A percentile compares a stretch with the other conserved stretches of the same genome.
Evolutionary conservation across 164 flowering plant species (phyloP).

Genomic region (Vitis rotundifolia): DNA sequence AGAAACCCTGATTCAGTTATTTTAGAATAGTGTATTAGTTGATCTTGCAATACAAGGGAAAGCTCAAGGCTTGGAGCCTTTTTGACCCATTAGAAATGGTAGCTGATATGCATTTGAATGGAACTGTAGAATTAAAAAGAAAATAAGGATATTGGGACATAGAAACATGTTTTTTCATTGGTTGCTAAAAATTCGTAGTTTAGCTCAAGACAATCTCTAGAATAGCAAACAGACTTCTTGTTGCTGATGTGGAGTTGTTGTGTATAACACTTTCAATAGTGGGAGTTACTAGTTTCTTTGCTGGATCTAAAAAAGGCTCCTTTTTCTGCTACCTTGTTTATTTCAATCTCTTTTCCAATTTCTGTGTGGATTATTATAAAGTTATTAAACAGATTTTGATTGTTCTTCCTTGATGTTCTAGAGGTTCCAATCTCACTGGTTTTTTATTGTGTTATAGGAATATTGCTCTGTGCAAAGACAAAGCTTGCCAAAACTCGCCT

Average conservation of each 20-base stretch:
- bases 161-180: background rate
- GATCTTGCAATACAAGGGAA: too few relatives aligned
- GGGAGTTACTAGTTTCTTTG: background rate
- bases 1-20: too few relatives aligned
- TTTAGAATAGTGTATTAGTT: too few relatives aligned
- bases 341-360: background rate
- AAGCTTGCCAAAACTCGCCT: slow-evolving; percentile 72
- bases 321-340: background rate
- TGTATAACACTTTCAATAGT: background rate
- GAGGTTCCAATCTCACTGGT: background rate
- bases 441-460: slow-evolving; percentile 42
- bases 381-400: background rate
- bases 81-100: background rate
- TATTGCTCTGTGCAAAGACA: slow-evolving; percentile 94
- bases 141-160: background rate
- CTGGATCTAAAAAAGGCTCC: background rate
- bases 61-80: too few relatives aligned
- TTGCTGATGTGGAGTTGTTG: background rate
- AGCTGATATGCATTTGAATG: background rate
- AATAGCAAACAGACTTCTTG: too few relatives aligned
- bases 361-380: background rate
- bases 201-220: background rate
- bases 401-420: background rate
- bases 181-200: background rate
- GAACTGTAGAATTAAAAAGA: background rate